Evolutionary conservation across 129 eudicot genomes (phyloP).

Genomic region (Tagetes erecta): DNA sequence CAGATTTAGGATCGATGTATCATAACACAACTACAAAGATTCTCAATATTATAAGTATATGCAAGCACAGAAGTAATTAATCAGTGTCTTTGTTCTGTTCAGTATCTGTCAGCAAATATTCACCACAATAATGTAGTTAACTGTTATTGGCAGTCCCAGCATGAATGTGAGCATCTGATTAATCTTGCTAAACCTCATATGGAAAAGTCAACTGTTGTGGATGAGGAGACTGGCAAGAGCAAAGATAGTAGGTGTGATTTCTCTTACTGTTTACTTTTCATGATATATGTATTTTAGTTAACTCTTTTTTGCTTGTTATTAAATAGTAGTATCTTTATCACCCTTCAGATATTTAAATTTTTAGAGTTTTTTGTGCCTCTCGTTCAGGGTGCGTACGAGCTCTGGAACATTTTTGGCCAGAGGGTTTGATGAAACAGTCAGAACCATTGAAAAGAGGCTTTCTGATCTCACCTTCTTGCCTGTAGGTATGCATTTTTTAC

Average conservation of each 20-base stretch:
- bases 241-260: conserved; percentile 72
- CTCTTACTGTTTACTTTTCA: conserved; percentile 9
- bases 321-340: background rate
- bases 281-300: background rate
- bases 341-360: background rate
- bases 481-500: conserved; percentile 55
- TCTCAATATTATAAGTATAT: background rate
- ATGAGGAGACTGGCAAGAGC: conserved; percentile 80
- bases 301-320: conserved; percentile 9
- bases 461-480: conserved; percentile 95
- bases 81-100: background rate
- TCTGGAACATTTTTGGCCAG: conserved; percentile 87
- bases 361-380: background rate
- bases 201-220: conserved; percentile 90
- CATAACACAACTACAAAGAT: background rate
- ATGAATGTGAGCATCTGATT: conserved; percentile 82
- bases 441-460: conserved; percentile 71
- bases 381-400: conserved; percentile 88
- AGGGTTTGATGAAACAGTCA: conserved; percentile 70
- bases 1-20: background rate
- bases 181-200: conserved; percentile 90
- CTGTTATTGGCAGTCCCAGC: conserved; percentile 58
- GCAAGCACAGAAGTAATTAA: background rate
- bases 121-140: background rate
- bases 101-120: background rate